Evolutionary conservation across 2,329 filamentous ascomycete species (phyloP).

Genomic region (Aulographum hederae): DNA sequence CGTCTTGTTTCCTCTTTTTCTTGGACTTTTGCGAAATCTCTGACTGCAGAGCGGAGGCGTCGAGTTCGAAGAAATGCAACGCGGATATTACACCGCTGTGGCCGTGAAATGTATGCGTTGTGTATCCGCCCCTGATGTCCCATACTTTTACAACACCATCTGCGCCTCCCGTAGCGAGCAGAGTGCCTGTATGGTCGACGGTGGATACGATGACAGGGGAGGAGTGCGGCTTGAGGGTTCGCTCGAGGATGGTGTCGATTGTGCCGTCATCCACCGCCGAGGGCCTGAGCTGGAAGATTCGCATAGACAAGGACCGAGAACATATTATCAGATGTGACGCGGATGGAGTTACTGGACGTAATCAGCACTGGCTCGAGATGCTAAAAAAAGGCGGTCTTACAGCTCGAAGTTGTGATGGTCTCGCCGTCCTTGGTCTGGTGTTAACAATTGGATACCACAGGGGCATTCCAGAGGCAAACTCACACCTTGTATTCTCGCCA

Average conservation of each 20-base stretch:
- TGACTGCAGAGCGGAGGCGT: constrained; percentile 17
- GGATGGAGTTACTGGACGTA: constrained; percentile 55
- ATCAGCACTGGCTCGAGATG: constrained; percentile 7
- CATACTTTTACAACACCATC: constrained; percentile 92
- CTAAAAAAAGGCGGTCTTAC: constrained; percentile 25
- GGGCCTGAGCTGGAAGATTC: constrained; percentile 58
- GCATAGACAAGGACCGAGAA: constrained; percentile 91
- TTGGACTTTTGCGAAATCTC: constrained; percentile 12
- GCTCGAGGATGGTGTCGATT: constrained; percentile 49
- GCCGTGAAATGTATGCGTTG: constrained; percentile 88
- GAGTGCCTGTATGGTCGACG: constrained; percentile 70
- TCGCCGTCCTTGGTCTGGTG: constrained; percentile 35
- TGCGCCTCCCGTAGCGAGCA: constrained; percentile 81
- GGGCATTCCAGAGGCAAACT: constrained; percentile 13
- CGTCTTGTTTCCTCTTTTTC: constrained; percentile 28
- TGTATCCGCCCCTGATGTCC: constrained; percentile 80
- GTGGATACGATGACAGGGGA: constrained; percentile 78
- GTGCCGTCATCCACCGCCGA: constrained; percentile 35
- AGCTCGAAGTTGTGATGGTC: constrained; percentile 53
- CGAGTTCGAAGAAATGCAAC: constrained; percentile 73
- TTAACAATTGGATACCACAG: constrained; percentile 18
- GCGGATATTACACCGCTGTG: constrained; percentile 85
- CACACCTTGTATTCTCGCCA: constrained; percentile 78
- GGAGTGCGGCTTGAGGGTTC: constrained; percentile 74
- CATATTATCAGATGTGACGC: constrained; percentile 78